Percentiles rank a stretch among this genome's conserved stretches.
Conservation (phyloP, 2,329 filamentous ascomycete species). For the Ophiosphaerella korrae region DNA sequence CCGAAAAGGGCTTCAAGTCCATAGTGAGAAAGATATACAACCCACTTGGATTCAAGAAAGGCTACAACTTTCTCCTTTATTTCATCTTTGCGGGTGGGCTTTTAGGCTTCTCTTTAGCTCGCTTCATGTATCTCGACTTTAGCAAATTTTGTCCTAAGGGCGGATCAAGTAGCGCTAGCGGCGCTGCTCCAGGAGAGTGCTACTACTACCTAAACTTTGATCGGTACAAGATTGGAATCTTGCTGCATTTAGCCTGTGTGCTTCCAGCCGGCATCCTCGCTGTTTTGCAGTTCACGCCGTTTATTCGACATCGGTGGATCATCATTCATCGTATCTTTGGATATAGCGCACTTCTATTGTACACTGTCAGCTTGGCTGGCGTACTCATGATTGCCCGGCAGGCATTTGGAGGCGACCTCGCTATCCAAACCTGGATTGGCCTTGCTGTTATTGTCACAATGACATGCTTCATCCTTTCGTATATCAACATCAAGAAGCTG, state of each 20-base stretch:
- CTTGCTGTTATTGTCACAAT: conserved; percentile 55
- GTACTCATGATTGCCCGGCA: conserved; percentile 60
- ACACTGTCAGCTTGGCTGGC: conserved; percentile 53
- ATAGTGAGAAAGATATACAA: conserved; percentile 29
- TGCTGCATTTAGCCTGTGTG: conserved; percentile 50
- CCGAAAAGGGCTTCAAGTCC: conserved; percentile 14
- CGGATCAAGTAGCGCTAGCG: conserved; percentile 13
- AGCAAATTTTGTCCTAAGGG: conserved; percentile 31
- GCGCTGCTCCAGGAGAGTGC: conserved; percentile 50
- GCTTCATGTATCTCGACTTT: conserved; percentile 57
- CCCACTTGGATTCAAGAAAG: conserved; percentile 60
- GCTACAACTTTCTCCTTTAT: conserved; percentile 64
- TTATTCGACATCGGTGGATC: conserved; percentile 54
- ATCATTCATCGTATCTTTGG: conserved; percentile 66
- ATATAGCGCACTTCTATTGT: conserved; percentile 59
- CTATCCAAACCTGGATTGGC: conserved; percentile 55
- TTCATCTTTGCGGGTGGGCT: conserved; percentile 26
- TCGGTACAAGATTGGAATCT: conserved; percentile 47
- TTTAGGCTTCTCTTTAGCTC: conserved; percentile 52
- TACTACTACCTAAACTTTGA: conserved; percentile 48
- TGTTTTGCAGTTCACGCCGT: conserved; percentile 50
- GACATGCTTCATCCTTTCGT: conserved; percentile 53
- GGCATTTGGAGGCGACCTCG: conserved; percentile 61
- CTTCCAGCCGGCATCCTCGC: conserved; percentile 50
- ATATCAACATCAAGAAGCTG: conserved; percentile 62